A percentile compares a stretch with the other conserved stretches of the same genome.
Conservation (phyloP, 2,329 filamentous ascomycete genomes). For the Neoscytalidium dimidiatum region DNA sequence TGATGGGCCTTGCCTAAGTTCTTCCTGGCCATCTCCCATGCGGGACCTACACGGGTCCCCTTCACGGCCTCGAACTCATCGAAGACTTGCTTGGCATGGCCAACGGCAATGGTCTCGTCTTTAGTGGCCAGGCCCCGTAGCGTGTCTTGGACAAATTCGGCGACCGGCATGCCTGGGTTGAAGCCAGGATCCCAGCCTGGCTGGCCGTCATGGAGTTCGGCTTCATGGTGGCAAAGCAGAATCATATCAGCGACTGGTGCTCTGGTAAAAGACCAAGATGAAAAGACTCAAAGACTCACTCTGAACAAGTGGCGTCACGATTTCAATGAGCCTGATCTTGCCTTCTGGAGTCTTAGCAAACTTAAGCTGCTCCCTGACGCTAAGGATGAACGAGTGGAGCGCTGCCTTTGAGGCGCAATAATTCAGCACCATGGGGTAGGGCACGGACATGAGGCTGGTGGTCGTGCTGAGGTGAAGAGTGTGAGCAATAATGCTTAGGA, state of each 20-base stretch:
- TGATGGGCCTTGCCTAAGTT: too few species aligned
- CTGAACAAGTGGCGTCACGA: slow-evolving; percentile 48
- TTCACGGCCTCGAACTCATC: too few species aligned
- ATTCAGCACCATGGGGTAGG: slow-evolving; percentile 48
- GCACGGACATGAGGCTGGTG: slow-evolving; percentile 51
- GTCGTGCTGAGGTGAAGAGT: too few species aligned
- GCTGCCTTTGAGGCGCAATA: slow-evolving; percentile 60
- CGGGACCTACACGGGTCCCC: too few species aligned
- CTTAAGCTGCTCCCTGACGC: slow-evolving; percentile 46
- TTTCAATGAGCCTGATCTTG: slow-evolving; percentile 52
- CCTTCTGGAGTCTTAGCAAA: slow-evolving; percentile 25
- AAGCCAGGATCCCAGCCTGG: slow-evolving; percentile 38
- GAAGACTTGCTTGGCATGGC: too few species aligned
- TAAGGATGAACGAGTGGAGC: slow-evolving; percentile 51
- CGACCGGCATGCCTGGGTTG: slow-evolving; percentile 52
- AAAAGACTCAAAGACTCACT: slow-evolving; percentile 27
- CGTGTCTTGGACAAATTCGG: not conserved
- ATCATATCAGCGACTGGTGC: not conserved
- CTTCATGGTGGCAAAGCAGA: slow-evolving; percentile 26
- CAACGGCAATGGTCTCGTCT: too few species aligned
- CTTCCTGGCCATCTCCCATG: too few species aligned
- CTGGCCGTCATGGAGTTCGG: slow-evolving; percentile 52
- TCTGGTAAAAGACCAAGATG: not conserved
- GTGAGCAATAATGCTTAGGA: too few species aligned
- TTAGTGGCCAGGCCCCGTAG: too few species aligned